Conservation (phyloP, 139 green algal species). For the Chlamydomonas asymmetrica region DNA sequence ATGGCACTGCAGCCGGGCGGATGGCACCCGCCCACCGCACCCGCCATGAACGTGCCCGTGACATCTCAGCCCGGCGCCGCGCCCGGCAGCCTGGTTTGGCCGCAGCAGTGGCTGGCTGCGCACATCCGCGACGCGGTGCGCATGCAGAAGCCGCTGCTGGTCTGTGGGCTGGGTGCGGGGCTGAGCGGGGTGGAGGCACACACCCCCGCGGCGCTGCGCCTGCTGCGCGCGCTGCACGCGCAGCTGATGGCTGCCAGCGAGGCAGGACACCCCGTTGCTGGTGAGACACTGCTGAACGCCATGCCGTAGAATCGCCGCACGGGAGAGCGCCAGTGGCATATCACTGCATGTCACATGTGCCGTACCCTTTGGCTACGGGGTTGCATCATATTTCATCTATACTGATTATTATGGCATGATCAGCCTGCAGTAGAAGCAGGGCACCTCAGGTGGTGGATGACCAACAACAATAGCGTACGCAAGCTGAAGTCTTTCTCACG, state of each 20-base stretch:
- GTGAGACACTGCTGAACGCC: not conserved
- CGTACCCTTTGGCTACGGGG: no score
- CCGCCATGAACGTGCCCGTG: no score
- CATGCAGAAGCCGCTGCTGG: slow-evolving; percentile 38
- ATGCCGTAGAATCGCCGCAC: not conserved
- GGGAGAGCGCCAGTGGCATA: not conserved
- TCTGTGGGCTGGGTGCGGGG: not conserved
- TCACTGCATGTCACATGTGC: no score
- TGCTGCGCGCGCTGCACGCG: not conserved
- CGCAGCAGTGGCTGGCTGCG: slow-evolving; percentile 14
- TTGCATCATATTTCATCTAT: no score
- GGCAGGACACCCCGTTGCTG: not conserved
- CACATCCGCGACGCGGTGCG: slow-evolving; percentile 39
- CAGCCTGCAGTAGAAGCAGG: no score
- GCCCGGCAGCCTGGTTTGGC: not conserved
- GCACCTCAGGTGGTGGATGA: no score
- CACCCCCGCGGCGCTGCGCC: not conserved
- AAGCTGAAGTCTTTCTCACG: no score
- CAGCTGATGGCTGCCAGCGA: not conserved
- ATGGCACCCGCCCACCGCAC: slow-evolving; percentile 28
- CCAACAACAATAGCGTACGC: no score
- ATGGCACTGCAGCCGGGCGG: slow-evolving; percentile 17
- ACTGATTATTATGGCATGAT: no score
- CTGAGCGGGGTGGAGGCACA: not conserved
- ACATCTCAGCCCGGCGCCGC: no score